Conservation (phyloP, 2,329 filamentous ascomycete species). For the Calonectria pauciramosa region DNA sequence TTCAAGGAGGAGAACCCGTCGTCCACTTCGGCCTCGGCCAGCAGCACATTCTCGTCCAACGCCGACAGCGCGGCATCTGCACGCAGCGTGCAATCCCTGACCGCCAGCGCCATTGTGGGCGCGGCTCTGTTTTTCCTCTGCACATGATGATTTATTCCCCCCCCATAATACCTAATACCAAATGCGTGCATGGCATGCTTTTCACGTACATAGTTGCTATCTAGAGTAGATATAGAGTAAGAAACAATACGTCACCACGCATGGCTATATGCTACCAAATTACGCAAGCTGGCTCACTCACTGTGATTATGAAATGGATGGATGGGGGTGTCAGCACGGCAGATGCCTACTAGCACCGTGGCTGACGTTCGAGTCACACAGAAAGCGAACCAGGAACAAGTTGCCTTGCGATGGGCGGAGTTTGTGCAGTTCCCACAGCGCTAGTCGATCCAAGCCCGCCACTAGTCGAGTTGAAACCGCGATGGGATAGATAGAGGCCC, state of each 20-base stretch:
- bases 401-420: not conserved
- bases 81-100: not conserved
- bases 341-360: not conserved
- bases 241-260: constrained; percentile 1
- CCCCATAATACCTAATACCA: not conserved
- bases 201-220: constrained; percentile 14
- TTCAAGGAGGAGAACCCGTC: constrained; percentile 28
- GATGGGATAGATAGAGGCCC: not conserved
- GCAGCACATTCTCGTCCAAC: not conserved
- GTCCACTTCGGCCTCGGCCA: not conserved
- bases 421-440: not conserved
- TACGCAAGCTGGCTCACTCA: not conserved
- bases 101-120: constrained; percentile 18
- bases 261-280: not conserved
- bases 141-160: not conserved
- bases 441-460: not conserved
- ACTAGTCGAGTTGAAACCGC: too few species aligned
- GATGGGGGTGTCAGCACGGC: not conserved
- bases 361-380: not conserved
- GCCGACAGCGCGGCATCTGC: constrained; percentile 19
- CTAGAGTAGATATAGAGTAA: constrained; percentile 8
- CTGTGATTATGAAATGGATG: not conserved
- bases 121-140: constrained; percentile 3
- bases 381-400: not conserved
- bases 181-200: not conserved